Conservation (phyloP, 78 protist species). For the Planoprotostelium fungivorum region DNA sequence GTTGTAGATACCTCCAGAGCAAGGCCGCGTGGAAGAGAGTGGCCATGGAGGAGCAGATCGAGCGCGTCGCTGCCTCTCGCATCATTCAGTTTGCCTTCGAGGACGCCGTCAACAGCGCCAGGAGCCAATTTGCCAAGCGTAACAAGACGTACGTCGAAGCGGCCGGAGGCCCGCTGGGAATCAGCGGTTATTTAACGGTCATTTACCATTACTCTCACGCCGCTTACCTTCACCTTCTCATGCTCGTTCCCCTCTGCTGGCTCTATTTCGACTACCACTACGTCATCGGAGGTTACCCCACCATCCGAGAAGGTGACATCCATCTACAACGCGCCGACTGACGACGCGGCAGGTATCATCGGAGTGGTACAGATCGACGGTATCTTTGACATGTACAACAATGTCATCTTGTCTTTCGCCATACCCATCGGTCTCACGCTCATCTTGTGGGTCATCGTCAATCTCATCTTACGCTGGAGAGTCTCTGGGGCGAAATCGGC, state of each 20-base stretch:
- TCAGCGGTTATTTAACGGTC: background rate
- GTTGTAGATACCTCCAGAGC: background rate
- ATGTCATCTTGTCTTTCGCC: background rate
- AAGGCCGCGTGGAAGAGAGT: background rate
- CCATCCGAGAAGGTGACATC: background rate
- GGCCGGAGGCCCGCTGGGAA: background rate
- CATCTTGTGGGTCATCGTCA: background rate
- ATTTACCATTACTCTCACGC: background rate
- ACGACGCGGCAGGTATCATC: background rate
- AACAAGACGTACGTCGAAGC: background rate
- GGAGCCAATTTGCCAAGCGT: background rate
- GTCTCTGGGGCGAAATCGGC: background rate
- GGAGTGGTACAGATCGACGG: background rate
- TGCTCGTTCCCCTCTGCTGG: background rate
- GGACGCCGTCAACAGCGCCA: background rate
- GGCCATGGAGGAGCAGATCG: background rate
- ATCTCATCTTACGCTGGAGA: background rate
- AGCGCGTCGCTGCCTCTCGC: background rate
- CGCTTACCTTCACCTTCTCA: background rate
- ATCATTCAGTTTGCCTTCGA: background rate
- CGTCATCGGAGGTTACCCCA: background rate
- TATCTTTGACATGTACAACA: background rate
- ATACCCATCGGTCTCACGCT: background rate
- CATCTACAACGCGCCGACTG: background rate
- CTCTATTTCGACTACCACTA: background rate